Evolutionary conservation across 495 filamentous ascomycete genomes (phyloP), one percentile per base, ranked within the genome.

Genomic region (Cercophora samala): DNA sequence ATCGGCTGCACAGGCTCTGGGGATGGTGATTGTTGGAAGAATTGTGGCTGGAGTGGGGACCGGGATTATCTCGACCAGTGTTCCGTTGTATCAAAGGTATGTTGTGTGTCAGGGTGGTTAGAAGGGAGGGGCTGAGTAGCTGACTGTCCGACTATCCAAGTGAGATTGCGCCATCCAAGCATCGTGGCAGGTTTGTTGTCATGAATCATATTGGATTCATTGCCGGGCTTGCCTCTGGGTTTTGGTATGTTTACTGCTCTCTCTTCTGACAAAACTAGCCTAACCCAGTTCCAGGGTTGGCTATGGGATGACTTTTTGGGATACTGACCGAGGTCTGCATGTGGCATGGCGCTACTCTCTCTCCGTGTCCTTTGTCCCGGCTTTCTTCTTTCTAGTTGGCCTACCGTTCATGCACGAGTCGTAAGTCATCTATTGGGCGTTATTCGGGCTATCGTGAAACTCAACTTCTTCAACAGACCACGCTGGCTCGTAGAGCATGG

Each of bases 151-250:
- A 3, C 11, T 46, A 46, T 46, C 15, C 51, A 85, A 85, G 83
- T 70, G 85, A 87, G 72, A 77, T 87, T 25, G 75, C 85, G 0
- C 84, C 84, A 2, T 81, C 84, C 1, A 77, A 74, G 18, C 75
- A 82, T 55, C 78, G 85, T 5, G 85, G 85, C 0, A 80, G 78
- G 64, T 82, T 82, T 63, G 84, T 87, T 2, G 83, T 86, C 23
- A 75, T 86, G 69, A 86, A 86, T 67, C 85, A 87, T 60, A 78
- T 86, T 67, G 84, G 85, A 5, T 80, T 87, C 60, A 80, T 86
- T 42, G 76, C 77, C 13, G 84, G 85, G 37, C 65, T 87, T 1
- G 82, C 82, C 0, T 60, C 65, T 2, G 85, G 84, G 0, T 85
- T 87, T 64, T 87, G 85, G 84, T 85, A 74, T 58, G 77, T 56